Conservation (phyloP, 805 yeast genomes). For the Hanseniaspora thailandica region DNA sequence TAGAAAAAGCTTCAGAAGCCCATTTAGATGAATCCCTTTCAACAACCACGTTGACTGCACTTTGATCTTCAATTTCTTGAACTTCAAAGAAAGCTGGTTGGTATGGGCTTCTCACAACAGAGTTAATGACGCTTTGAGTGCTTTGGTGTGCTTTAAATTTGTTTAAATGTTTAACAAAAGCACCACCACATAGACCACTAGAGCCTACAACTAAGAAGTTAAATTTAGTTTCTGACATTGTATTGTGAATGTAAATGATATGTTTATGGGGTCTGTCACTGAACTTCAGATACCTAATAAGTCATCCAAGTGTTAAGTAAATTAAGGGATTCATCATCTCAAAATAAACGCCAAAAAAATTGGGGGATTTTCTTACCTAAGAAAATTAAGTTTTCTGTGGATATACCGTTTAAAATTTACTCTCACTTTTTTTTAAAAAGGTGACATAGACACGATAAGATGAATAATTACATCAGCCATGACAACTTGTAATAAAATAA, state of each 20-base stretch:
- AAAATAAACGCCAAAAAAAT: no score
- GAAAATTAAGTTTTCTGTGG: no score
- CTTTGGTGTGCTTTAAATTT: neutral
- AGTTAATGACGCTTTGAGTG: constrained; percentile 15
- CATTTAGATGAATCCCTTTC: constrained; percentile 42
- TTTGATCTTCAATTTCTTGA: constrained; percentile 14
- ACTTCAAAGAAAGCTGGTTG: constrained; percentile 21
- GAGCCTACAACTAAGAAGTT: constrained; percentile 46
- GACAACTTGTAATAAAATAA: no score
- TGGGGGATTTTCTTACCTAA: no score
- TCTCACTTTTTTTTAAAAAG: no score
- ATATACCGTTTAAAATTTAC: no score
- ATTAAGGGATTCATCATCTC: neutral
- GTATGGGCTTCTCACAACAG: constrained; percentile 41
- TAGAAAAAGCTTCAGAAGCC: constrained; percentile 25
- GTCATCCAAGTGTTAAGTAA: no score
- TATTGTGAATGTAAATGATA: no score
- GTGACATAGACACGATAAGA: no score
- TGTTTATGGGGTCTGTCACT: no score
- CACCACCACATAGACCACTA: constrained; percentile 66
- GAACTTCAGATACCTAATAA: no score
- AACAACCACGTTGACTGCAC: constrained; percentile 29
- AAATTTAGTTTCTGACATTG: neutral
- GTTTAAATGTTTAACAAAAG: constrained; percentile 38
- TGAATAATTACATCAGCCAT: no score